A percentile compares a stretch with the other conserved stretches of the same genome.
phyloP scores from a whole-genome alignment of 805 yeast genomes.

The Wickerhamiella parazyma region DNA sequence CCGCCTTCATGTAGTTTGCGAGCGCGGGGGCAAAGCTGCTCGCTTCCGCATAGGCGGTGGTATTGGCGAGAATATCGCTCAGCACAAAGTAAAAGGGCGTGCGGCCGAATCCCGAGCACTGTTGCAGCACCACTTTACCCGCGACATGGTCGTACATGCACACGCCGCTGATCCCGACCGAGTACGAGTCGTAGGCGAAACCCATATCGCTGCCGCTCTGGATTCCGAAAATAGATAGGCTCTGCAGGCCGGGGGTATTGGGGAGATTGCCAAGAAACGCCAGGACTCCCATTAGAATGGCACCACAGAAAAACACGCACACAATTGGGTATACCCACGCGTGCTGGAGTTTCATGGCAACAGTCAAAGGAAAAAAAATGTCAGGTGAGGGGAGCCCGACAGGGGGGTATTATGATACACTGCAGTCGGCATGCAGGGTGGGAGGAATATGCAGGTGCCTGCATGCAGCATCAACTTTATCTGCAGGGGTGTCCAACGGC shows the following conservation, averaged over 20 bases:
- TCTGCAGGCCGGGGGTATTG: background rate
- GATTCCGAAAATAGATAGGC: background rate
- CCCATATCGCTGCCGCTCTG: background rate
- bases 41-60: background rate
- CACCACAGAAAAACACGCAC: background rate
- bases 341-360: background rate
- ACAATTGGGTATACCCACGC: background rate
- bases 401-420: background rate
- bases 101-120: background rate
- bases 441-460: too few species aligned
- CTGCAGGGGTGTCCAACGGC: too few species aligned
- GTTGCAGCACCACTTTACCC: background rate
- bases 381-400: background rate
- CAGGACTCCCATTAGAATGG: conserved; percentile 1
- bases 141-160: background rate
- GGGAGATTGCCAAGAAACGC: conserved; percentile 1
- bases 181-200: background rate
- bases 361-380: background rate
- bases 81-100: conserved; percentile 2
- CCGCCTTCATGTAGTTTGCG: conserved; percentile 6
- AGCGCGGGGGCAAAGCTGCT: background rate
- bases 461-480: too few species aligned
- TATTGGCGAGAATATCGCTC: background rate
- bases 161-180: conserved; percentile 1
- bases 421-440: too few species aligned